Evolutionary conservation across 257 asterid genomes (phyloP).

Genomic region (Solanum sparsipilum): DNA sequence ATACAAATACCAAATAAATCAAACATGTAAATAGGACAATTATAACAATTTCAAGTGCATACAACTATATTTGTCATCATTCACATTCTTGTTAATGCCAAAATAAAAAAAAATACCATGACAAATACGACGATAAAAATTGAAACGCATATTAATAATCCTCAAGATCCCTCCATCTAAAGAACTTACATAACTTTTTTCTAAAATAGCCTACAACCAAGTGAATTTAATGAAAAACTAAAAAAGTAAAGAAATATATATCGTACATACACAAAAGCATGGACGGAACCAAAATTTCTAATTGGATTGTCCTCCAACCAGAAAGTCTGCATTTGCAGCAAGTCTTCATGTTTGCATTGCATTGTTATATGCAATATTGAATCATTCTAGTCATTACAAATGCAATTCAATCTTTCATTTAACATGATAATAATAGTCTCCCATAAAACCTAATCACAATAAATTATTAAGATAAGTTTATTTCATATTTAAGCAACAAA

Average conservation of each 20-base stretch:
- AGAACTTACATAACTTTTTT: neutral
- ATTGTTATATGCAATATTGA: neutral
- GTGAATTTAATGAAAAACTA: neutral
- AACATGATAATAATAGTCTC: no score
- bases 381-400: neutral
- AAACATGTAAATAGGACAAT: neutral
- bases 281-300: neutral
- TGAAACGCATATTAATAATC: neutral
- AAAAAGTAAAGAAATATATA: neutral
- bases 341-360: neutral
- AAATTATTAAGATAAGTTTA: neutral
- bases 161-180: neutral
- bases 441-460: neutral
- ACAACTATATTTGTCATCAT: neutral
- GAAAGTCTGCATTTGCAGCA: neutral
- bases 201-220: neutral
- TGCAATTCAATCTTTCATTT: neutral
- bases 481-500: neutral
- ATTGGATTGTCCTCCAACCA: neutral
- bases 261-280: neutral
- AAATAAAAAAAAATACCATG: neutral
- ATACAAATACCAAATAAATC: neutral
- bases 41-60: neutral
- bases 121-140: neutral
- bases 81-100: neutral